Evolutionary conservation across 2,329 filamentous ascomycete species (phyloP), one percentile per base, ranked within the genome.

Genomic region (Didymella arachidicola): DNA sequence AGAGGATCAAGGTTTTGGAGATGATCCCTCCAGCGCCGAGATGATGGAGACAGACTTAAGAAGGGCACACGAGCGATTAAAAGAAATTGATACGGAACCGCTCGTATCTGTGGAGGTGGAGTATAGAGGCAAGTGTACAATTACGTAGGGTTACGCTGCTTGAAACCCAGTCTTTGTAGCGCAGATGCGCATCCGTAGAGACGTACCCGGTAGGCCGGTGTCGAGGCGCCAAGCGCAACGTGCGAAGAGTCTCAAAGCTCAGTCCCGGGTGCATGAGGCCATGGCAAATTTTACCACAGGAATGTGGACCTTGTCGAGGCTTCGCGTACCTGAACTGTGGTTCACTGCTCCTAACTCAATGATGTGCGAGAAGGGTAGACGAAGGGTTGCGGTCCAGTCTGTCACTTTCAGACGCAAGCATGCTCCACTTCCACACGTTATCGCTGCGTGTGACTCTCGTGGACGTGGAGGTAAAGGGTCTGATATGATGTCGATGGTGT

Each of bases 401-500:
- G 16, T 38, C 30, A 29, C 4, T n/a, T 14, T 14, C 11, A 19
- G 36, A 19, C 16, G 36, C 36, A 39, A 25, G n/a, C 18, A 34
- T 25, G 39, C 44, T 53, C 55, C 50, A 46, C 45, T 39, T 59
- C 46, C 47, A 41, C 41, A 32, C 29, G 8, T 30, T 11, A 19
- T 11, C 39, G 36, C 18, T 30, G 18, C 34, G 26, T 19, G 19
- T 16, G 32, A 12, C 27, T n/a, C 34, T 51, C 46, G 27, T 48
- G 32, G 41, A 12, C 12, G 19, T 51, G 25, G 34, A 41, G 46
- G 19, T 51, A 16, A 27, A 41, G 46, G 53, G 48, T 55, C 41
- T 48, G 19, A 34, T 26, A 56, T 67, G 66, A 64, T 57, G 64
- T 67, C 50, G 53, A 63, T 66, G 57, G 53, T 19, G 30, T 59